Evolutionary conservation across 2,329 filamentous ascomycete genomes (phyloP), one percentile per base, ranked within the genome.

Genomic region (Parastagonospora avenae): DNA sequence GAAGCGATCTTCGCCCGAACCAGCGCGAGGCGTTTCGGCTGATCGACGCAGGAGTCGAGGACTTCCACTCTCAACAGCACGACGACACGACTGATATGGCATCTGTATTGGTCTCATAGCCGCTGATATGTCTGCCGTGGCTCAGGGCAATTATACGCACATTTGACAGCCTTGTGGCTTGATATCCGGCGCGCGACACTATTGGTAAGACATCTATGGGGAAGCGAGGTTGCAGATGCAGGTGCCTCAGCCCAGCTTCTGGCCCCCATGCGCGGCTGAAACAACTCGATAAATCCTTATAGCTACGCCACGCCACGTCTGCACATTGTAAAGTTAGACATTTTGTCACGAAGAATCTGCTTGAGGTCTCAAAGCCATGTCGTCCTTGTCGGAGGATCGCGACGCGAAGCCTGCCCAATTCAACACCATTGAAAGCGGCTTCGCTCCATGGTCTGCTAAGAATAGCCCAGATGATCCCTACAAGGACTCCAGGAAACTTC

Each of bases 401-500:
- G 14, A 32, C 14, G n/a, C 15, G n/a, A 42, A 15, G 28, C 41
- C 41, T 43, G 14, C 24, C n/a, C 10, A 43, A 15, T 33, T 31
- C 24, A n/a, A 12, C 9, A 45, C 42, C 24, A 28, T 33, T 10
- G 28, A 35, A 16, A 19, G 32, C 2, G 32, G 32, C 19, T 24
- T 24, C 15, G 32, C 42, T n/a, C 12, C 27, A 14, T 45, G 42
- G 51, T 43, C 42, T 14, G 27, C 46, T 15, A 11, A 35, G 28
- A 31, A 15, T 15, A 49, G 57, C 28, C 54, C 59, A n/a, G 46
- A 57, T 37, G 52, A 39, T 6, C 42, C 19, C 19, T 24, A 24
- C 19, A 24, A 24, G 19, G 19, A 24, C 19, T 24, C 19, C 19
- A 24, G 40, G 28, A 24, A 52, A 2, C 51, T 52, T 32, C 30